Evolutionary conservation across 495 filamentous ascomycete genomes (phyloP).

Genomic region (Penicillium maclennaniae): DNA sequence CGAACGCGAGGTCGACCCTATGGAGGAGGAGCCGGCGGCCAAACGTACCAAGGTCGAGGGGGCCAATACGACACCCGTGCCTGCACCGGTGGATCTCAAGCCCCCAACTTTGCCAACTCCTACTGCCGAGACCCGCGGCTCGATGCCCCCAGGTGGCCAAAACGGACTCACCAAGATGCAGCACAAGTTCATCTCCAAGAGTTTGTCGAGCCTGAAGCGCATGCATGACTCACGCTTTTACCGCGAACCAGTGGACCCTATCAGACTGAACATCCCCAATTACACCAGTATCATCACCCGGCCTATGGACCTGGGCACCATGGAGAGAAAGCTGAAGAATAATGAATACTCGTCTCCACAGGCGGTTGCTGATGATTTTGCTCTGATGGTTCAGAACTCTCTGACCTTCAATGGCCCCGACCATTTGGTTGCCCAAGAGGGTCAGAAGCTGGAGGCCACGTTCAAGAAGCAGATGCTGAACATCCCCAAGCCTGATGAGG

Average conservation of each 20-base stretch:
- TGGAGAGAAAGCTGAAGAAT: conserved; percentile 76
- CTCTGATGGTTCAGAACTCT: conserved; percentile 71
- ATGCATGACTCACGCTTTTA: conserved; percentile 72
- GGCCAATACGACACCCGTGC: conserved; percentile 14
- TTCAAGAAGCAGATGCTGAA: conserved; percentile 58
- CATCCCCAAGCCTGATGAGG: conserved; percentile 47
- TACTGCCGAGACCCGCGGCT: conserved; percentile 14
- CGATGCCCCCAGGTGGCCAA: conserved; percentile 10
- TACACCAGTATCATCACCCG: conserved; percentile 69
- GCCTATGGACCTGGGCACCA: conserved; percentile 78
- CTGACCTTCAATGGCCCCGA: conserved; percentile 74
- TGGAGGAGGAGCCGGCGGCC: conserved; percentile 72
- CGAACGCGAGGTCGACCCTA: conserved; percentile 65
- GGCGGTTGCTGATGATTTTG: conserved; percentile 66
- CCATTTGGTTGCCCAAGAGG: conserved; percentile 65
- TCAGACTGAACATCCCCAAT: conserved; percentile 61
- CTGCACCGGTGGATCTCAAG: conserved; percentile 30
- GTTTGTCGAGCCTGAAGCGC: conserved; percentile 71
- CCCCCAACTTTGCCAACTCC: conserved; percentile 23
- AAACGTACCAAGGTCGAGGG: conserved; percentile 70
- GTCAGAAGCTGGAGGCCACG: conserved; percentile 54
- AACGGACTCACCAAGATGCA: conserved; percentile 51
- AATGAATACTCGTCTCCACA: conserved; percentile 60
- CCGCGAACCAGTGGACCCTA: conserved; percentile 66
- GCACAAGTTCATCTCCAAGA: conserved; percentile 50